Evolutionary conservation across 495 filamentous ascomycete species (phyloP), one percentile per base, ranked within the genome.

Genomic region (Letharia columbiana): DNA sequence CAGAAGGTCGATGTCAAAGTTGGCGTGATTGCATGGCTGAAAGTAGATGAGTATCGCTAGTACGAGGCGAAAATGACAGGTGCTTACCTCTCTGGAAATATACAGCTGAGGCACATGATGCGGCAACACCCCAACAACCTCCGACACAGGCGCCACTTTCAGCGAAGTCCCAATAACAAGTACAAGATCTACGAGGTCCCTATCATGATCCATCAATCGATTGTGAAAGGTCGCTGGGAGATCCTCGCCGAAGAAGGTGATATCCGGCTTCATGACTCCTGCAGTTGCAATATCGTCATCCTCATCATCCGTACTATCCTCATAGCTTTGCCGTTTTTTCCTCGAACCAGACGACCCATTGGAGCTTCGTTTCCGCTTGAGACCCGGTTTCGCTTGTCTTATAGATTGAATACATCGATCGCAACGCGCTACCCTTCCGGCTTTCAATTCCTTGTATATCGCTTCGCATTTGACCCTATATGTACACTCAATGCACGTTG

Each of bases 231-330:
- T 82, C 69, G 89, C 85, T 0, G 92, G 92, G 4, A 98, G 86
- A 67, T 80, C 80, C 63, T 84, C 82, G 40, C 82, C 82, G 65
- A 98, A 98, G 82, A 98, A 98, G 6, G 90, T 96, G 71, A 98
- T 98, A 75, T 97, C 94, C 20, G 94, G 94, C 66, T 98, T 99
- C 93, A 98, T 97, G 70, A 99, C 86, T 20, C 95, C 94, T 7
- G 88, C 83, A 60, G 84, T 80, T 0, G 84, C 84, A 44, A 89
- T 85, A 56, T 89, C 87, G 61, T 86, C 87, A 66, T 88, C 87
- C 5, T 88, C 89, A 40, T 91, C 87, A 64, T 87, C 86, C 50
- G 87, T 88, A 67, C 84, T 87, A 62, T 88, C 85, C 18, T 84
- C 82, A 33, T 81, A 76, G 33, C 78, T 77, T 60, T 78, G 77